These are phyloP conservation scores for Cronartium quercuum DNA, from an alignment of 1,284 basidiomycete genomes.

Conservation along the genomic window DNA sequence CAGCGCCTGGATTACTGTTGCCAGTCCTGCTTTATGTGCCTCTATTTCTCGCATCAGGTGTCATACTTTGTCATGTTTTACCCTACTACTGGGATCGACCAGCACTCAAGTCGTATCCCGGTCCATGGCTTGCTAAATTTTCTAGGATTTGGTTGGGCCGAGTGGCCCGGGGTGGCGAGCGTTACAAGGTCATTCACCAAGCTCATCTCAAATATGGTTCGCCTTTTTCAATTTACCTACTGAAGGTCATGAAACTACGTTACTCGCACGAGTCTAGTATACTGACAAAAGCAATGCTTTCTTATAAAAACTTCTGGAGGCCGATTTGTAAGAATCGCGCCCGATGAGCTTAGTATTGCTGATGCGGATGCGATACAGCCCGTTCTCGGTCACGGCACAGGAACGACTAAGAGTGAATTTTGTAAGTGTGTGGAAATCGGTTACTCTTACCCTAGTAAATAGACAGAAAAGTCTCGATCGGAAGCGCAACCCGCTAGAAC, in stretches of 20 bases:
- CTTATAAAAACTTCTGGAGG: slow-evolving; percentile 52
- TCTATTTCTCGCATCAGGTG: no score
- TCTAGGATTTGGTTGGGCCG: slow-evolving; percentile 70
- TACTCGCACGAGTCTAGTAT: background rate
- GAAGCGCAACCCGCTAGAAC: no score
- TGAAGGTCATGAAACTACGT: background rate
- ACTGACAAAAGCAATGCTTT: background rate
- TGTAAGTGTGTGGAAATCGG: slow-evolving; percentile 33
- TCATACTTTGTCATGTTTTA: background rate
- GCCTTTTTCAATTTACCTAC: slow-evolving; percentile 39
- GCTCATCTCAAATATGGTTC: slow-evolving; percentile 70
- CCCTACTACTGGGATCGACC: background rate
- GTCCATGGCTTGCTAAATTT: slow-evolving; percentile 68
- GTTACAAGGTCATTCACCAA: slow-evolving; percentile 68
- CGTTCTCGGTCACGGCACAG: slow-evolving; percentile 39
- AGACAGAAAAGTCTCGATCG: slow-evolving; percentile 41
- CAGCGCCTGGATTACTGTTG: no score
- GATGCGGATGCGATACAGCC: slow-evolving; percentile 66
- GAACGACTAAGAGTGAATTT: slow-evolving; percentile 55
- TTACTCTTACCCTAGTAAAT: slow-evolving; percentile 3
- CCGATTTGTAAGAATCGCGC: slow-evolving; percentile 73
- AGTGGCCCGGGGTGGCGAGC: slow-evolving; percentile 62
- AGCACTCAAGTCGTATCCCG: slow-evolving; percentile 53
- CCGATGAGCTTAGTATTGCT: slow-evolving; percentile 76
- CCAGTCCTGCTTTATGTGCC: no score